phyloP scores from a whole-genome alignment of 2,329 filamentous ascomycete species.

The Ramularia endophylla region DNA sequence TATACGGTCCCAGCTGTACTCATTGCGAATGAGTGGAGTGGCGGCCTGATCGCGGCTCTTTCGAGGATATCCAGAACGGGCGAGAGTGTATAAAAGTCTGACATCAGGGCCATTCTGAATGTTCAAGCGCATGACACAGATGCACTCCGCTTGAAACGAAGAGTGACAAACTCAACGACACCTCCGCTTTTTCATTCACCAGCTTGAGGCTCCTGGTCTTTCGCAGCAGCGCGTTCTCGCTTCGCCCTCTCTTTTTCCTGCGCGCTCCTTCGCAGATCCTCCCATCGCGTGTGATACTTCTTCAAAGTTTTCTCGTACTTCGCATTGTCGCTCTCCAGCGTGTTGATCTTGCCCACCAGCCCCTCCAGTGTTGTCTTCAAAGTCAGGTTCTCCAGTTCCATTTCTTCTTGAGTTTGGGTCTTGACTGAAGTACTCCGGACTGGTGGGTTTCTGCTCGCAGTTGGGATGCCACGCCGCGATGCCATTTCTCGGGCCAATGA shows the following conservation, averaged over 20 bases:
- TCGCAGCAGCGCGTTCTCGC: constrained; percentile 5
- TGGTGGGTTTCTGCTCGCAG: constrained; percentile 28
- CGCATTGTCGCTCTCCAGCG: constrained; percentile 55
- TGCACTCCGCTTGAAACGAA: too few species aligned
- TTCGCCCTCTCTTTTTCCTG: constrained; percentile 19
- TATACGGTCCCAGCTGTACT: constrained; percentile 54
- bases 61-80: constrained; percentile 36
- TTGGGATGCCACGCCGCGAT: constrained; percentile 32
- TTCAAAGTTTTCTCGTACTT: constrained; percentile 57
- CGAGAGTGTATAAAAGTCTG: constrained; percentile 34
- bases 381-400: constrained; percentile 80
- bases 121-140: too few species aligned
- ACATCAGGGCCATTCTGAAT: constrained; percentile 30
- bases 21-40: constrained; percentile 56
- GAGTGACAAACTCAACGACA: too few species aligned
- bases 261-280: constrained; percentile 62
- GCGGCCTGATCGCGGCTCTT: constrained; percentile 51
- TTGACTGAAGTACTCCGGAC: constrained; percentile 28
- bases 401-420: constrained; percentile 74
- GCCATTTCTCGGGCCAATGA: constrained; percentile 35
- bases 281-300: constrained; percentile 62
- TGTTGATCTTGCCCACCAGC: constrained; percentile 77
- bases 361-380: constrained; percentile 82
- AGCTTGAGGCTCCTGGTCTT: too few species aligned
- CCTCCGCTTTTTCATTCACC: too few species aligned